A percentile compares a stretch with the other conserved stretches of the same genome.
Evolutionary conservation across 345 rosid genomes (phyloP).

Genomic region (Laguncularia racemosa): DNA sequence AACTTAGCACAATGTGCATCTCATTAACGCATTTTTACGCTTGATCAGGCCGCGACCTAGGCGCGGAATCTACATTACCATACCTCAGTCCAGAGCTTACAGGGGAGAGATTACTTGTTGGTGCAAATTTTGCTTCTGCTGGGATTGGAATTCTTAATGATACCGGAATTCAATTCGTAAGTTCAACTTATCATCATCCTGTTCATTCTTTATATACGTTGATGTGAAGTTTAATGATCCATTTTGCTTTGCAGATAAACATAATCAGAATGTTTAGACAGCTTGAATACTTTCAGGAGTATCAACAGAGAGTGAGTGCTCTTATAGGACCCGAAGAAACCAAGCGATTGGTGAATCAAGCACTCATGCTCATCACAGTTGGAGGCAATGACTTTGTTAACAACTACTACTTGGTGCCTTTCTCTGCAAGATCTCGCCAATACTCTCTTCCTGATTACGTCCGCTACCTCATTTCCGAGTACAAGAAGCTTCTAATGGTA

Average conservation of each 20-base stretch:
- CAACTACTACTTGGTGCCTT: constrained; percentile 82
- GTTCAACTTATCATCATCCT: constrained; percentile 1
- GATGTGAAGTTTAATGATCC: background rate
- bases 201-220: background rate
- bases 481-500: constrained; percentile 55
- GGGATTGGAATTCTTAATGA: constrained; percentile 89
- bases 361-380: constrained; percentile 66
- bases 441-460: constrained; percentile 61
- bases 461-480: constrained; percentile 68
- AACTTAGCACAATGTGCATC: background rate
- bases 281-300: constrained; percentile 56
- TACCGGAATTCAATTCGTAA: constrained; percentile 78
- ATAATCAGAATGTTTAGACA: constrained; percentile 63
- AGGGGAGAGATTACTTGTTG: constrained; percentile 56
- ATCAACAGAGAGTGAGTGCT: constrained; percentile 48
- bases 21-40: background rate
- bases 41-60: constrained; percentile 50
- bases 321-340: constrained; percentile 52
- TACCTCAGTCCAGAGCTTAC: constrained; percentile 63
- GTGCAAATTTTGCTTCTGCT: constrained; percentile 92
- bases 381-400: constrained; percentile 96
- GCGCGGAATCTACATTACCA: constrained; percentile 62
- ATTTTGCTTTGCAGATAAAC: constrained; percentile 40
- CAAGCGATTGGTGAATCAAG: constrained; percentile 48
- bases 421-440: constrained; percentile 76